These are phyloP conservation scores for rapeseed (Brassica napus) DNA, from an alignment of 345 rosid genomes.

Conservation along the genomic window DNA sequence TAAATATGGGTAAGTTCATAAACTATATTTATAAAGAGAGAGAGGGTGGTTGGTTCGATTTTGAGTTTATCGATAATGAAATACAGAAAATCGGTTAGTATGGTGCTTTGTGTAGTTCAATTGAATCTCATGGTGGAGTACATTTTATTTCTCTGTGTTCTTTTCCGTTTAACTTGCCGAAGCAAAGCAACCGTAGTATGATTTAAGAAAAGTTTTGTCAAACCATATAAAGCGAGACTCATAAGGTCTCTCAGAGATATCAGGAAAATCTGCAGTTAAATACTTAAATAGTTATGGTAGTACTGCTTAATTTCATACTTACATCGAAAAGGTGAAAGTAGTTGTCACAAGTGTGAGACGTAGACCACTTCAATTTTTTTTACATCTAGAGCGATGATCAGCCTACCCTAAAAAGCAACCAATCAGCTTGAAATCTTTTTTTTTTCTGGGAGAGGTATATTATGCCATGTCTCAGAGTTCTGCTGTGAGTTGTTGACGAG, in stretches of 20 bases:
- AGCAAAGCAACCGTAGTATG: background rate
- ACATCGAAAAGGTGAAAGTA: background rate
- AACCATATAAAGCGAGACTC: background rate
- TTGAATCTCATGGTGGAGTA: background rate
- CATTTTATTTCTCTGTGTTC: background rate
- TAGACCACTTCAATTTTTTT: background rate
- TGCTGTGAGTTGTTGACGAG: background rate
- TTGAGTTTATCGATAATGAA: constrained; percentile 19
- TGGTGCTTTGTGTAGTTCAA: background rate
- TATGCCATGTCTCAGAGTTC: background rate
- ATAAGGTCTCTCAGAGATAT: background rate
- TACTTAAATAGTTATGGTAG: background rate
- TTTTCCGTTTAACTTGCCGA: background rate
- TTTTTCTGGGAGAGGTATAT: background rate
- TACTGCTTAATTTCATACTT: background rate
- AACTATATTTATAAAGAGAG: background rate
- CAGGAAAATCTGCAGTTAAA: background rate
- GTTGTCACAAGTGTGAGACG: background rate
- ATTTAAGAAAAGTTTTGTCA: background rate
- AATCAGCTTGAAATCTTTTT: background rate
- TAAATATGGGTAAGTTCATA: constrained; percentile 27
- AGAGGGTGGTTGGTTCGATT: constrained; percentile 19
- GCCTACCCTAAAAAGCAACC: background rate
- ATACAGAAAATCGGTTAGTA: constrained; percentile 19
- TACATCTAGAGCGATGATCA: background rate